Conservation (phyloP, 2,329 filamentous ascomycete genomes). For the Mycosphaerella sp. region DNA sequence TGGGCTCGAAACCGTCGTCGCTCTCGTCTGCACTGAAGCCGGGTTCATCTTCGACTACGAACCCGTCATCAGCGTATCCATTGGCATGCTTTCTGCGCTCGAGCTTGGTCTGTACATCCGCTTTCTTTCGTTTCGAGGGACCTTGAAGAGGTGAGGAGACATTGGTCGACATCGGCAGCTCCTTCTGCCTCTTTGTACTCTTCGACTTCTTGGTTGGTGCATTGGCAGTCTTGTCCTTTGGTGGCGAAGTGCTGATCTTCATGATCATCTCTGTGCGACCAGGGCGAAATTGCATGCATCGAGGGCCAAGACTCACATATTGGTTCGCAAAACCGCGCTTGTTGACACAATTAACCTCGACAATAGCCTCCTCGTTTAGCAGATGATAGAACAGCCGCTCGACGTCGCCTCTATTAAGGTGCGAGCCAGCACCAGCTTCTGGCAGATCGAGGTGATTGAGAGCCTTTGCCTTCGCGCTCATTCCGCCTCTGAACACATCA, state of each 20-base stretch:
- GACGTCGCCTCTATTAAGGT: slow-evolving; percentile 66
- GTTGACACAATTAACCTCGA: slow-evolving; percentile 49
- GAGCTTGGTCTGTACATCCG: slow-evolving; percentile 21
- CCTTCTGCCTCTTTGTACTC: slow-evolving; percentile 34
- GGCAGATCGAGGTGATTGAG: slow-evolving; percentile 47
- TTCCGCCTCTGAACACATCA: slow-evolving; percentile 73
- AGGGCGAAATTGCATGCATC: slow-evolving; percentile 42
- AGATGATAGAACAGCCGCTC: slow-evolving; percentile 79
- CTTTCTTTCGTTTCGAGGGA: slow-evolving; percentile 36
- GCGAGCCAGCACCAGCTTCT: slow-evolving; percentile 62
- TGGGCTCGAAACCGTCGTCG: slow-evolving; percentile 43
- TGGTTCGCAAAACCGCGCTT: slow-evolving; percentile 61
- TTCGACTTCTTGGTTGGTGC: slow-evolving; percentile 32
- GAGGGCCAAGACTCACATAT: slow-evolving; percentile 55
- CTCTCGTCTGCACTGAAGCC: slow-evolving; percentile 35
- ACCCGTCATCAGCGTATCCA: slow-evolving; percentile 34
- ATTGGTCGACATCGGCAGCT: slow-evolving; percentile 57
- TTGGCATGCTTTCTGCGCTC: slow-evolving; percentile 28
- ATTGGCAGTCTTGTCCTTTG: slow-evolving; percentile 29
- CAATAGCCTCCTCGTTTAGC: slow-evolving; percentile 64
- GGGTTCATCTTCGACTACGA: slow-evolving; percentile 32
- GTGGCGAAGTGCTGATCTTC: slow-evolving; percentile 41
- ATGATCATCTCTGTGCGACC: slow-evolving; percentile 45
- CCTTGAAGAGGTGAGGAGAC: slow-evolving; percentile 58
- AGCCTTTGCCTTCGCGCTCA: slow-evolving; percentile 52